Base-by-base conservation (phyloP, 2,329 filamentous ascomycete genomes). In the Colletotrichum magnum region DNA sequence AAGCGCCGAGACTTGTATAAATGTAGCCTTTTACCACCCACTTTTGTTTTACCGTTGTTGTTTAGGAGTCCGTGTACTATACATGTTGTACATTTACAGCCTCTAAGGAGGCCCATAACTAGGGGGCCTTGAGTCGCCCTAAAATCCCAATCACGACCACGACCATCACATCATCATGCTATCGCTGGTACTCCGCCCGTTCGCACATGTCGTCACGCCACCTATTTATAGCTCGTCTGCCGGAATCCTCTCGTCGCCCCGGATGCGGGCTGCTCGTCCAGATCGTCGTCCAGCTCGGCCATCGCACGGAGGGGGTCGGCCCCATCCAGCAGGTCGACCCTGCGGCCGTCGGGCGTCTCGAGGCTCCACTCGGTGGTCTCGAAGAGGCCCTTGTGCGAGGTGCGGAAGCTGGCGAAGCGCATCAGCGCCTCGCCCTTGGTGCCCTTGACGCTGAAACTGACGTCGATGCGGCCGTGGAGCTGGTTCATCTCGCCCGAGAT, bases 291-390 rank as follows among this genome's bases (percentile, higher is more conserved):
- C 41, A 69, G 9, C 51, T 81, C 83, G 50, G 83, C 77, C 59
- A 87, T 79, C 16, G 80, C 85, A 74, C 79, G 81, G 78, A 96
- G 94, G 50, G 93, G 93, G 84, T 96, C 86, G 68, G 82, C 84
- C 5, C 87, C 89, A 74, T 93, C 90, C 71, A 98, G 85, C 79
- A 99, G 81, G 77, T 97, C 92, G 73, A 98, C 81, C 78, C 81
- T 85, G 51, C 72, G 73, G 48, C 87, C 87, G 73, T 92, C 89
- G 59, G 84, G 84, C 71, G 89, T 90, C 78, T 91, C 89, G 75
- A 99, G 83, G 77, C 92, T 96, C 95, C 95, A 99, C 84, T 95
- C 93, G 66, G 91, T 88, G 43, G 96, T 99, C 83, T 94, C 91
- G 80, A 97, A 98, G 85, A 88, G 81, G 45, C 84, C 85, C 74